Base-by-base conservation (phyloP, 2,329 filamentous ascomycete genomes). In the Setomelanomma holmii region DNA sequence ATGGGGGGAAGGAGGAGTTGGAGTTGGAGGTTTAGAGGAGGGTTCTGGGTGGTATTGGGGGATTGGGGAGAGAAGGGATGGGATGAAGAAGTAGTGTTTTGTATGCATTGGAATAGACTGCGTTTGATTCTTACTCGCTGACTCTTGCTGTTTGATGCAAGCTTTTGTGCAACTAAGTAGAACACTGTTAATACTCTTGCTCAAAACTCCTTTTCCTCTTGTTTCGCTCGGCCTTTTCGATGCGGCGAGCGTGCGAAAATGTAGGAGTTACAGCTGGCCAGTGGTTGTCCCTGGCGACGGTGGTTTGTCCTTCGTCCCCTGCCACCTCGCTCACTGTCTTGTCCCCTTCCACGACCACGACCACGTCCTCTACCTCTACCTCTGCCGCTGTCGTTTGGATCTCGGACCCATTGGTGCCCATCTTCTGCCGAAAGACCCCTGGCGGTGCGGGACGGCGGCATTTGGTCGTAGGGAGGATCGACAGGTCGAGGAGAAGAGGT, bases 401-500 rank as follows among this genome's bases (percentile, higher is more conserved):
- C 33, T 5, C 10, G 33, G 8, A 11, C 33, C 42, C 42, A 45
- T 17, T 45, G 42, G 14, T 45, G 42, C 2, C 42, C 42, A 21
- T 45, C 42, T 24, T 45, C 42, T 8, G 33, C 42, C 10, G 30
- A 45, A n/a, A 45, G 42, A 36, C 42, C 30, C 24, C 22, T 36
- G 33, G 7, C 34, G n/a, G n/a, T 14, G 14, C 21, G n/a, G 5
- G 12, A 20, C 6, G 33, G 16, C 4, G 30, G 19, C 6, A 19
- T 21, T 30, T 22, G 22, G 10, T 42, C n/a, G 6, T 11, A 16
- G 16, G 11, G n/a, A 14, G 20, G 11, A 20, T 20, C 10, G 22
- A 17, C 17, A 30, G 27, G 5, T 16, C 22, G 8, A 16, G 5
- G 24, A 10, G 40, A 16, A 16, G 23, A 17, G 6, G 17, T 42